Evolutionary conservation across 2,329 filamentous ascomycete genomes (phyloP).

Genomic region (Xylaria sp.): DNA sequence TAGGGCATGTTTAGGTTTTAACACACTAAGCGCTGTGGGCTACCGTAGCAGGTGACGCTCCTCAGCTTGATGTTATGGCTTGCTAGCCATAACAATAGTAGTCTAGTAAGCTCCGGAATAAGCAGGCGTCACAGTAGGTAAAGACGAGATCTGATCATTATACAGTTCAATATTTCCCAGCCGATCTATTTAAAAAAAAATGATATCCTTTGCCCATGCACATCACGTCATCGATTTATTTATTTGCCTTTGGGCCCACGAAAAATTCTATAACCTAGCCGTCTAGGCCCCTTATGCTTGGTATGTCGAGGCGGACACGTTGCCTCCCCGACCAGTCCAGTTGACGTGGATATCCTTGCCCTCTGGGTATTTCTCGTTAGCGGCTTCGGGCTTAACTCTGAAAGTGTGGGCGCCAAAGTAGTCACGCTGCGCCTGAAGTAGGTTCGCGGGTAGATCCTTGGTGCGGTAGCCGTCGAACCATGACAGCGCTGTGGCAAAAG

Average conservation of each 20-base stretch:
- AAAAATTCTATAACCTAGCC: conserved; percentile 11
- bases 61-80: not conserved
- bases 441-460: conserved; percentile 95
- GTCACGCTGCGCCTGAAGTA: conserved; percentile 98
- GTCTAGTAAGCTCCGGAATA: not conserved
- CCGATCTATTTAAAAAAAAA: conserved; percentile 37
- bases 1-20: no score
- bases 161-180: conserved; percentile 32
- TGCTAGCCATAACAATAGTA: not conserved
- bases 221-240: conserved; percentile 23
- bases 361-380: conserved; percentile 78
- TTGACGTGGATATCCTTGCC: conserved; percentile 97
- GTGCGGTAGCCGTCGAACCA: conserved; percentile 99
- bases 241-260: conserved; percentile 19
- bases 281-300: conserved; percentile 69
- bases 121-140: conserved; percentile 17
- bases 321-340: conserved; percentile 98
- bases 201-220: conserved; percentile 27
- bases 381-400: conserved; percentile 81
- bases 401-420: conserved; percentile 98
- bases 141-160: conserved; percentile 31
- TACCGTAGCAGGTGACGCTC: no score
- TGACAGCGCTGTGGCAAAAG: conserved; percentile 94
- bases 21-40: no score
- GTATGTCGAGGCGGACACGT: conserved; percentile 97